A percentile compares a stretch with the other conserved stretches of the same genome.
phyloP scores from a whole-genome alignment of 176 grass and related monocot species.

The Bonia amplexicaulis region DNA sequence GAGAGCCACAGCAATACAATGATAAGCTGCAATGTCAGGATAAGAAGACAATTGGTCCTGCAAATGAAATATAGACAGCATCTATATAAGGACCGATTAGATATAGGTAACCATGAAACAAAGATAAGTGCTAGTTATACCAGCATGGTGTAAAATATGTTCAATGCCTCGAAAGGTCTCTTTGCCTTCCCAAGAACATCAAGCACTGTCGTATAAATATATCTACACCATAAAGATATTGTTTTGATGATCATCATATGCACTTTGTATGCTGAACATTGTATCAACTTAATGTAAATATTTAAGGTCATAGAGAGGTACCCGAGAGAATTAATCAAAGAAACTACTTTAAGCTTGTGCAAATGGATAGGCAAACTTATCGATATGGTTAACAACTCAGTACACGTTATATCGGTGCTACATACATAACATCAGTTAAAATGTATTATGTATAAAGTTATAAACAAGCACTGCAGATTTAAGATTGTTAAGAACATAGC shows the following conservation, averaged over 20 bases:
- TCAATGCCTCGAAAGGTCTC: conserved; percentile 77
- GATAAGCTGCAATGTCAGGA: conserved; percentile 87
- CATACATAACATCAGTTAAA: conserved; percentile 1
- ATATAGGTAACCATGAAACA: conserved; percentile 6
- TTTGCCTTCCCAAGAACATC: conserved; percentile 97
- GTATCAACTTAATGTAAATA: neutral
- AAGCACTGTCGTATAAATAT: conserved; percentile 88
- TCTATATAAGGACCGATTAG: conserved; percentile 2
- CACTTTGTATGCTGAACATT: neutral
- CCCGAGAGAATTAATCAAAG: neutral
- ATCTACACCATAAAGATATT: conserved; percentile 47
- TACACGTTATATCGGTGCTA: neutral
- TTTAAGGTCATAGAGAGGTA: neutral
- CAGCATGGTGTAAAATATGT: conserved; percentile 82
- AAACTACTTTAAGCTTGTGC: conserved; percentile 16
- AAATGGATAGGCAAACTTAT: conserved; percentile 6
- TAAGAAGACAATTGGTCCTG: conserved; percentile 92
- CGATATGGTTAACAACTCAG: neutral
- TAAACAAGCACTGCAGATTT: conserved; percentile 6
- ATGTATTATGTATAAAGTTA: neutral
- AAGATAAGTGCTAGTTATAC: conserved; percentile 44
- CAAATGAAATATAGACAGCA: conserved; percentile 29
- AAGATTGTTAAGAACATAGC: conserved; percentile 14
- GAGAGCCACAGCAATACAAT: conserved; percentile 86
- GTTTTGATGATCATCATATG: conserved; percentile 16